Conservation (phyloP, 1,284 basidiomycete species). For the Papiliotrema terrestris region DNA sequence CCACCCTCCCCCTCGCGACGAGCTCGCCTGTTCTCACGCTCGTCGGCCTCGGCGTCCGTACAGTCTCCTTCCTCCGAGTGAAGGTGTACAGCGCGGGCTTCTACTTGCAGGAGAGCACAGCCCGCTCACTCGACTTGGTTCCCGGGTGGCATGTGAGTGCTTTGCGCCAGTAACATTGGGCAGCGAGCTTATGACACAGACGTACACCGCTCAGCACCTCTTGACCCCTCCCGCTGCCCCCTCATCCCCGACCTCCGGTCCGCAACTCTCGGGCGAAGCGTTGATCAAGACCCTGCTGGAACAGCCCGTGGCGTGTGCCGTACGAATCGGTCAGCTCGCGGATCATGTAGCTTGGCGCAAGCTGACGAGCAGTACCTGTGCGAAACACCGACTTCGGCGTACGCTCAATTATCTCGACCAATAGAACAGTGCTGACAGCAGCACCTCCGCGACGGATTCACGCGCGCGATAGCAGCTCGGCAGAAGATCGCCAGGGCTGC, state of each 20-base stretch:
- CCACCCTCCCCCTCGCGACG: constrained; percentile 22
- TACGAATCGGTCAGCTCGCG: constrained; percentile 43
- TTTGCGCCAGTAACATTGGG: no score
- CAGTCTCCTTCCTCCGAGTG: constrained; percentile 54
- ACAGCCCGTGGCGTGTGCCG: constrained; percentile 35
- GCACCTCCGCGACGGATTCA: constrained; percentile 56
- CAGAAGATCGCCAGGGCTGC: constrained; percentile 46
- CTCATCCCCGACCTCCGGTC: constrained; percentile 7
- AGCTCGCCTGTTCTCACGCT: constrained; percentile 41
- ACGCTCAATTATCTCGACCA: constrained; percentile 2
- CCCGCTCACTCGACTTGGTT: constrained; percentile 19
- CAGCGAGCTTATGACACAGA: constrained; percentile 6
- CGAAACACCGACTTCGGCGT: constrained; percentile 53
- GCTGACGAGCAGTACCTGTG: constrained; percentile 48
- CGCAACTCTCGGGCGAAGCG: constrained; percentile 34
- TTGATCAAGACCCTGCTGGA: constrained; percentile 37
- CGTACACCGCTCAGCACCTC: constrained; percentile 25
- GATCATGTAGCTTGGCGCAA: background rate
- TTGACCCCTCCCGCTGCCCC: constrained; percentile 14
- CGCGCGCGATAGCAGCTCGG: constrained; percentile 51
- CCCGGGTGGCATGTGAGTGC: constrained; percentile 34
- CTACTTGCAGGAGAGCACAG: constrained; percentile 48
- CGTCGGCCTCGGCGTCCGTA: constrained; percentile 55
- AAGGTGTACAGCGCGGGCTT: constrained; percentile 55
- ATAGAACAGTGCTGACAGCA: constrained; percentile 6